Evolutionary conservation across 2,329 filamentous ascomycete genomes (phyloP).

Genomic region (Fusarium cicatricum): DNA sequence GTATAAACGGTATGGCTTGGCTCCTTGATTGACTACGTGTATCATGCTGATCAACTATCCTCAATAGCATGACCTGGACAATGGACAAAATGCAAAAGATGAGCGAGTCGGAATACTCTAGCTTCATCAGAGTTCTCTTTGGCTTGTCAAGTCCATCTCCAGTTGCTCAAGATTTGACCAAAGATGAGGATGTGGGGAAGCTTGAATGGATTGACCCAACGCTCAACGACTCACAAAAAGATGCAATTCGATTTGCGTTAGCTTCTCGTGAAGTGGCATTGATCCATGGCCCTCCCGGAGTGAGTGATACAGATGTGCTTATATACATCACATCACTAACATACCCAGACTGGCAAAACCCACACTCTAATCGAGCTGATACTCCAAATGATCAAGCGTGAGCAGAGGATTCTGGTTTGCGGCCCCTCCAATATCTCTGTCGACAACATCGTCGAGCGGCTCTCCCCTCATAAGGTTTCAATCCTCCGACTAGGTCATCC

Average conservation of each 20-base stretch:
- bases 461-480: constrained; percentile 83
- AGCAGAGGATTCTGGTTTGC: constrained; percentile 85
- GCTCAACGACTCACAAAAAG: constrained; percentile 72
- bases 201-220: constrained; percentile 69
- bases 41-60: background rate
- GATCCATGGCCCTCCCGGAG: constrained; percentile 93
- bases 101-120: constrained; percentile 64
- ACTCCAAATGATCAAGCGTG: constrained; percentile 81
- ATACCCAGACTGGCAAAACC: constrained; percentile 82
- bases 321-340: constrained; percentile 6
- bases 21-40: background rate
- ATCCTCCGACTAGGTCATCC: constrained; percentile 93
- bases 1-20: constrained; percentile 59
- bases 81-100: constrained; percentile 69
- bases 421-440: constrained; percentile 97
- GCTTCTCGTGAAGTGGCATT: constrained; percentile 82
- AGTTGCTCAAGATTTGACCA: constrained; percentile 51
- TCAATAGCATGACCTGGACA: constrained; percentile 66
- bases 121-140: constrained; percentile 69
- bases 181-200: constrained; percentile 54
- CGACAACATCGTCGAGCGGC: constrained; percentile 95
- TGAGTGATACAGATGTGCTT: constrained; percentile 46
- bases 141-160: constrained; percentile 63
- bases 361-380: constrained; percentile 96
- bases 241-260: constrained; percentile 82